A percentile compares a stretch with the other conserved stretches of the same genome.
phyloP scores from a whole-genome alignment of 805 yeast species.

The Saturnispora mendoncae region DNA sequence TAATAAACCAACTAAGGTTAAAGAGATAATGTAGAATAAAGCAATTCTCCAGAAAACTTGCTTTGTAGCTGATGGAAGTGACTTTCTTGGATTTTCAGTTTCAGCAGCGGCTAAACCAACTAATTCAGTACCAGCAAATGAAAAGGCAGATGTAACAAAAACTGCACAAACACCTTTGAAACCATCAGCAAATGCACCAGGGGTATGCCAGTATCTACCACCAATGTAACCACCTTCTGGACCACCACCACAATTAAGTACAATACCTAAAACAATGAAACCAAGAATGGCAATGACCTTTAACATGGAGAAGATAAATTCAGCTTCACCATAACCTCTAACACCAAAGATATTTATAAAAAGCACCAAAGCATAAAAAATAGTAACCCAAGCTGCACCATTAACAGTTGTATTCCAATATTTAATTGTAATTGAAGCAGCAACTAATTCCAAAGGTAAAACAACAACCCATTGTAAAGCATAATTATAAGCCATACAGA shows the following conservation, averaged over 20 bases:
- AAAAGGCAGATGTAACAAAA: conserved; percentile 53
- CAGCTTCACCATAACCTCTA: conserved; percentile 63
- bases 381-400: conserved; percentile 48
- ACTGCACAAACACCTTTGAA: conserved; percentile 61
- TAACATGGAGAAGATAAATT: conserved; percentile 44
- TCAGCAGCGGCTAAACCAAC: conserved; percentile 62
- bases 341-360: conserved; percentile 53
- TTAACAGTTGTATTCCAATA: conserved; percentile 39
- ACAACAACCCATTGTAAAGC: conserved; percentile 48
- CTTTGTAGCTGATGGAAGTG: conserved; percentile 56
- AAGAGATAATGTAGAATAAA: conserved; percentile 46
- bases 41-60: conserved; percentile 59
- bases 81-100: conserved; percentile 49
- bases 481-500: conserved; percentile 54
- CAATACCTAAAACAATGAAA: conserved; percentile 46
- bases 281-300: conserved; percentile 54
- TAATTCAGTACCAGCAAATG: conserved; percentile 61
- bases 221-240: conserved; percentile 52
- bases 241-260: conserved; percentile 57
- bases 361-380: conserved; percentile 44
- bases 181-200: conserved; percentile 46
- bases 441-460: conserved; percentile 46
- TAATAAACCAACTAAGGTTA: conserved; percentile 47
- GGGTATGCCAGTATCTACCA: conserved; percentile 47
- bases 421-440: conserved; percentile 43